A percentile compares a stretch with the other conserved stretches of the same genome.
These are phyloP conservation scores for Brettanomyces bruxellensis DNA, from an alignment of 805 yeast genomes.

Conservation along the genomic window DNA sequence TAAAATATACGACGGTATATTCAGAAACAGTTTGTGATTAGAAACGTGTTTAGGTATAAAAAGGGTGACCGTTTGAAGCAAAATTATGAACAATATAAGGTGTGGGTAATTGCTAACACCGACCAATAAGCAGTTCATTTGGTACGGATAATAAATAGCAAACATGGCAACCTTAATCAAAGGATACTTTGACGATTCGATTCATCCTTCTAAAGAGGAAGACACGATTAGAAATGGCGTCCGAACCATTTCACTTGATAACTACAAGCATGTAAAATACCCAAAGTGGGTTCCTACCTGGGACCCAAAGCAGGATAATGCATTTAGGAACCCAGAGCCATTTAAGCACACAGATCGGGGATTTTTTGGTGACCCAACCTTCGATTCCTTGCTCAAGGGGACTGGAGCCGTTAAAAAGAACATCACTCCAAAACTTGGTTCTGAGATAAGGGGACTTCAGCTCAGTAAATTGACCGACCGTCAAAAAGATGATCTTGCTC, in stretches of 20 bases:
- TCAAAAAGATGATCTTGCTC: conserved; percentile 63
- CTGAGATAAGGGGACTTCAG: conserved; percentile 53
- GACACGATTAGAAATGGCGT: conserved; percentile 5
- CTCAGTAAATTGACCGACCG: conserved; percentile 41
- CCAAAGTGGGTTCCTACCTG: conserved; percentile 13
- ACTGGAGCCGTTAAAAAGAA: conserved; percentile 24
- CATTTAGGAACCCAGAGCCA: conserved; percentile 33
- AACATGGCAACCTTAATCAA: conserved; percentile 1
- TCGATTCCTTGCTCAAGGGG: conserved; percentile 36
- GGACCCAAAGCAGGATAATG: conserved; percentile 7
- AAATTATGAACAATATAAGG: no score
- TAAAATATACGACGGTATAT: no score
- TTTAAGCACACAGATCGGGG: conserved; percentile 59
- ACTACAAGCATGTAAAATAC: conserved; percentile 2
- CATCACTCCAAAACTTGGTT: conserved; percentile 64
- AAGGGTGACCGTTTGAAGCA: no score
- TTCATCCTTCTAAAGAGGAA: conserved; percentile 8
- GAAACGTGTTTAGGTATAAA: no score
- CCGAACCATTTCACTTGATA: conserved; percentile 7
- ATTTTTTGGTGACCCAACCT: conserved; percentile 50
- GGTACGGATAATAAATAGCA: background rate
- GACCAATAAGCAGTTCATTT: no score
- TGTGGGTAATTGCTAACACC: no score
- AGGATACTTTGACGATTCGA: conserved; percentile 6
- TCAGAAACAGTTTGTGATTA: no score